Evolutionary conservation across 2,329 filamentous ascomycete genomes (phyloP), one percentile per base, ranked within the genome.

Genomic region (Alternaria panax): DNA sequence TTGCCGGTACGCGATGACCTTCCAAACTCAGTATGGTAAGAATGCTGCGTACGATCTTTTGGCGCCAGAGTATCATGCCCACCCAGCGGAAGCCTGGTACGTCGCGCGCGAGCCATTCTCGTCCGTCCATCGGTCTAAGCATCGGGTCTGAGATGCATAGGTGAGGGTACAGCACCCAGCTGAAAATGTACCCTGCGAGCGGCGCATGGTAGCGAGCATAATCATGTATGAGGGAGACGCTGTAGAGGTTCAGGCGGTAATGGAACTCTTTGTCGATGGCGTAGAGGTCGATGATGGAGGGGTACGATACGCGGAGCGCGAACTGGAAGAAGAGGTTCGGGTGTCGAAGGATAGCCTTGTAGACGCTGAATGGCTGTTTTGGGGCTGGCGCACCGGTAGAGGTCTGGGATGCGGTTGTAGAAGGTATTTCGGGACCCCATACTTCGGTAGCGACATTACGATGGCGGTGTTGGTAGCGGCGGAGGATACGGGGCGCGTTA

Each of bases 81-180:
- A 92, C 81, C 85, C 90, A 95, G 43, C 81, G 80, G 47, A 94
- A 80, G 7, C 85, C 84, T 0, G 91, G 90, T 1, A 91, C 83
- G 25, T 76, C 73, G 4, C 73, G 66, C 40, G 73, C 63, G 7
- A 73, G 60, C 70, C 72, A 70, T 48, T 56, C 42, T 59, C 72
- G 60, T 59, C 71, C 57, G 67, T 80, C 79, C 67, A 80, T 79
- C 4, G 78, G 81, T 7, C 83, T 79, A 1, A 82, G 79, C 30
- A 79, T 78, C 0, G 90, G 90, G 70, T 92, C 90, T 2, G 72
- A 81, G 57, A 89, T 84, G 71, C 86, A 86, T 6, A 88, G 79
- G 1, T 75, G 72, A 2, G 76, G 76, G 77, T 90, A 92, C 48
- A 86, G 81, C 7, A 81, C 80, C 80, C 86, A 90, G 18, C 83